These are phyloP conservation scores for Fraxinus latifolia DNA, from an alignment of 305 asterid species.

Conservation along the genomic window DNA sequence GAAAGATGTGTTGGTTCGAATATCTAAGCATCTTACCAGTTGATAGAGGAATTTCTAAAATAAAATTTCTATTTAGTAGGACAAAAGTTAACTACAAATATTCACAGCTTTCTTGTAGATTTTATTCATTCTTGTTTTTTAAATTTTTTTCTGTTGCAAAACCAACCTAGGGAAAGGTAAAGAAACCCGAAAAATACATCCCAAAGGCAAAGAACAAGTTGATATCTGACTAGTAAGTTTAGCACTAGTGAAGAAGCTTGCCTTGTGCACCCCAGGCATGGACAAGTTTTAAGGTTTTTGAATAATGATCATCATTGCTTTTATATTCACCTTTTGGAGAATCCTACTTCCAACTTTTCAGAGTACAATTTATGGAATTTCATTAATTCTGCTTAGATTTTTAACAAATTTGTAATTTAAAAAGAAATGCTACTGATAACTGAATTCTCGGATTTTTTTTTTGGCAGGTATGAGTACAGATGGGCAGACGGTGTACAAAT, in stretches of 20 bases:
- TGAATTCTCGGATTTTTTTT: conserved; percentile 6
- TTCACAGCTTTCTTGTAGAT: not conserved
- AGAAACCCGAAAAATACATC: not conserved
- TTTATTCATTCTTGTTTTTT: not conserved
- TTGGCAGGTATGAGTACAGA: conserved; percentile 78
- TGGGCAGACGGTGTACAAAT: conserved; percentile 95
- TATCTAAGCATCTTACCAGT: not conserved
- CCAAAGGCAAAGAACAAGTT: not conserved
- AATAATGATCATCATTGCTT: not conserved
- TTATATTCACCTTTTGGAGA: not conserved
- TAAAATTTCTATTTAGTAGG: not conserved
- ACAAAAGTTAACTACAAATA: not conserved
- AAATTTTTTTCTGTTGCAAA: not conserved
- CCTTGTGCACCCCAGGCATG: not conserved
- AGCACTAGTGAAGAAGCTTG: not conserved
- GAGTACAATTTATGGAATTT: not conserved
- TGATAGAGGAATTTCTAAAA: not conserved
- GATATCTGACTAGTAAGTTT: not conserved
- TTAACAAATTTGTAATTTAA: not conserved
- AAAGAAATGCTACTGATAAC: conserved; percentile 20
- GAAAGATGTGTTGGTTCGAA: not conserved
- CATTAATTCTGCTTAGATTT: not conserved
- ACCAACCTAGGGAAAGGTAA: not conserved
- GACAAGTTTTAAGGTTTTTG: not conserved
- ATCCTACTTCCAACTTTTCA: not conserved